Conservation (phyloP, 345 rosid species). For the Rhizophora apiculata region DNA sequence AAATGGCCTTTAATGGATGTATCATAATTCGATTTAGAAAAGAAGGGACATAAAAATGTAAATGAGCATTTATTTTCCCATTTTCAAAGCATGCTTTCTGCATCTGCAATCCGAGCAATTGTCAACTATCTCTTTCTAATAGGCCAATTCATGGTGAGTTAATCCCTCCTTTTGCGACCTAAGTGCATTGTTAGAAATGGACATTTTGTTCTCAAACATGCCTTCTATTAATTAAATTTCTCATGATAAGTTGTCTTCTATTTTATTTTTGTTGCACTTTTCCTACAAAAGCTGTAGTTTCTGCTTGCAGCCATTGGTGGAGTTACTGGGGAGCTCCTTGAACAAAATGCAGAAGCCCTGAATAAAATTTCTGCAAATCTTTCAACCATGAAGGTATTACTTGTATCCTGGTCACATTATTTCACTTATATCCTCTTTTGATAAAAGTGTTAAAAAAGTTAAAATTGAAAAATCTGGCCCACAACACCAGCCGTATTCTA, state of each 20-base stretch:
- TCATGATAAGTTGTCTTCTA: background rate
- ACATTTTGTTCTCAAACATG: too few relatives aligned
- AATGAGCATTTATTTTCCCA: background rate
- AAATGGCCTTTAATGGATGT: background rate
- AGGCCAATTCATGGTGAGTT: background rate
- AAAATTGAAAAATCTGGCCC: background rate
- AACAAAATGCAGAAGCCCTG: slow-evolving; percentile 51
- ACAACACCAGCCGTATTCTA: background rate
- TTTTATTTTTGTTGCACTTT: background rate
- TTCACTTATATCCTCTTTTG: background rate
- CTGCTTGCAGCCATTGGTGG: slow-evolving; percentile 51
- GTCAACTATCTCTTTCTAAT: background rate
- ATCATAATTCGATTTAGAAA: background rate
- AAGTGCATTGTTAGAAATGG: background rate
- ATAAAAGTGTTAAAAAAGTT: background rate
- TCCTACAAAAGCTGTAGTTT: slow-evolving; percentile 4
- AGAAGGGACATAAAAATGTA: background rate
- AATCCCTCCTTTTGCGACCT: background rate
- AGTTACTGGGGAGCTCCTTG: slow-evolving; percentile 48
- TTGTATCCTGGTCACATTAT: background rate
- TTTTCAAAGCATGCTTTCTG: background rate
- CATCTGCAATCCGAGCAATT: background rate
- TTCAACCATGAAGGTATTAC: slow-evolving; percentile 38
- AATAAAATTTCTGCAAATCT: slow-evolving; percentile 55
- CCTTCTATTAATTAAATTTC: too few relatives aligned